Conservation (phyloP, 306 rosid species). For the Dalbergia cochinchinensis region DNA sequence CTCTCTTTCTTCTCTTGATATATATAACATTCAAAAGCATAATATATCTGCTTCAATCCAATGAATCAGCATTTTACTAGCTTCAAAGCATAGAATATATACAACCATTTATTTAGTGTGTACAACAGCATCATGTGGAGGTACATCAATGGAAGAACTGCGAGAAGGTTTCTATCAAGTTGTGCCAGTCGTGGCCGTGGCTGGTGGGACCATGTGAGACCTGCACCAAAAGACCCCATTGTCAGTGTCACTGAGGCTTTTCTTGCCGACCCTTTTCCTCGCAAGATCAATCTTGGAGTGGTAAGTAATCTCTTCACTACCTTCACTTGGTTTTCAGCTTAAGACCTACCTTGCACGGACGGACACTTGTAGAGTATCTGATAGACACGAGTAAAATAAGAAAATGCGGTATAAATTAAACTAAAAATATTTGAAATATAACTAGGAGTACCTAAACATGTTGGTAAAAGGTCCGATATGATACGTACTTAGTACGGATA, state of each 20-base stretch:
- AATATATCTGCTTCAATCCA: slow-evolving; percentile 8
- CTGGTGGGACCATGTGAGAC: slow-evolving; percentile 53
- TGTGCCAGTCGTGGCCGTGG: not conserved
- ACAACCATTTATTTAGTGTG: not conserved
- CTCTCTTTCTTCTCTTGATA: slow-evolving; percentile 2
- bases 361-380: no score
- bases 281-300: slow-evolving; percentile 85
- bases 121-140: slow-evolving; percentile 33
- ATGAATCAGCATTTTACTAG: not conserved
- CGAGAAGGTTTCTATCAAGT: slow-evolving; percentile 46
- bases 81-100: not conserved
- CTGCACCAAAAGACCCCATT: slow-evolving; percentile 81
- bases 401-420: no score
- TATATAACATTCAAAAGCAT: slow-evolving; percentile 15
- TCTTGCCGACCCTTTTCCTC: slow-evolving; percentile 79
- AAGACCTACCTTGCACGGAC: no score
- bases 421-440: no score
- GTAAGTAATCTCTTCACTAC: slow-evolving; percentile 46
- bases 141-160: slow-evolving; percentile 30
- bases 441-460: no score
- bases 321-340: not conserved
- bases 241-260: slow-evolving; percentile 79
- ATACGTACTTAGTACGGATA: no score
- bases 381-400: no score
- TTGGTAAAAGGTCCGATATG: no score